phyloP scores from a whole-genome alignment of 2,329 filamentous ascomycete species.

The Botrytis squamosa region DNA sequence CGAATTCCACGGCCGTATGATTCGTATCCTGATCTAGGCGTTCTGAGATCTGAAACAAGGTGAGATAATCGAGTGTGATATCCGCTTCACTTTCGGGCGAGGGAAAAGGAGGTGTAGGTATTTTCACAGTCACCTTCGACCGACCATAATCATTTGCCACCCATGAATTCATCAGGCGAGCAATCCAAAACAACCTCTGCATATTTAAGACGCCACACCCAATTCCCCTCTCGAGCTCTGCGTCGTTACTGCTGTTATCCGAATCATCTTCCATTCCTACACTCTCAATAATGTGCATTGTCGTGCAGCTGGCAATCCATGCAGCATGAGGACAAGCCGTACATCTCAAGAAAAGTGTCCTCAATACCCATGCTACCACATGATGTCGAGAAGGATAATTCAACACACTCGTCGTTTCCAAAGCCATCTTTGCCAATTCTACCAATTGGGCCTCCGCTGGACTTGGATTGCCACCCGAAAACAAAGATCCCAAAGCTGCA shows the following conservation, averaged over 20 bases:
- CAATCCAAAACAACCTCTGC: constrained; percentile 13
- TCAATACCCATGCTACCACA: constrained; percentile 32
- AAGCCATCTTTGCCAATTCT: constrained; percentile 29
- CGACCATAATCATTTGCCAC: constrained; percentile 19
- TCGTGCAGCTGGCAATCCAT: constrained; percentile 34
- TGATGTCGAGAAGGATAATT: constrained; percentile 28
- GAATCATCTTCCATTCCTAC: constrained; percentile 26
- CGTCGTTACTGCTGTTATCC: not conserved
- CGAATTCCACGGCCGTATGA: constrained; percentile 6
- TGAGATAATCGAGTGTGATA: constrained; percentile 14
- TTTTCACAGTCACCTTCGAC: constrained; percentile 14
- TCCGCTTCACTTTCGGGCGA: not conserved
- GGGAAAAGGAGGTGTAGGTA: constrained; percentile 12
- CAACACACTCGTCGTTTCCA: constrained; percentile 27
- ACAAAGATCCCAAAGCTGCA: constrained; percentile 40
- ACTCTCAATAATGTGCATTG: constrained; percentile 35
- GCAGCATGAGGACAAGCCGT: constrained; percentile 34
- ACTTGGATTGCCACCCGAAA: constrained; percentile 31
- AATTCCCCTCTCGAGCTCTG: not conserved
- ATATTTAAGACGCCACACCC: constrained; percentile 15
- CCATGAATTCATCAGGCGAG: constrained; percentile 16
- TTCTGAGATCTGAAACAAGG: constrained; percentile 12
- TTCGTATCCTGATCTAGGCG: constrained; percentile 12
- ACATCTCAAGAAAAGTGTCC: constrained; percentile 33
- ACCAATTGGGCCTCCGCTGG: constrained; percentile 35